Conservation (phyloP, 768 basidiomycete genomes). For the Amanita inopinata region DNA sequence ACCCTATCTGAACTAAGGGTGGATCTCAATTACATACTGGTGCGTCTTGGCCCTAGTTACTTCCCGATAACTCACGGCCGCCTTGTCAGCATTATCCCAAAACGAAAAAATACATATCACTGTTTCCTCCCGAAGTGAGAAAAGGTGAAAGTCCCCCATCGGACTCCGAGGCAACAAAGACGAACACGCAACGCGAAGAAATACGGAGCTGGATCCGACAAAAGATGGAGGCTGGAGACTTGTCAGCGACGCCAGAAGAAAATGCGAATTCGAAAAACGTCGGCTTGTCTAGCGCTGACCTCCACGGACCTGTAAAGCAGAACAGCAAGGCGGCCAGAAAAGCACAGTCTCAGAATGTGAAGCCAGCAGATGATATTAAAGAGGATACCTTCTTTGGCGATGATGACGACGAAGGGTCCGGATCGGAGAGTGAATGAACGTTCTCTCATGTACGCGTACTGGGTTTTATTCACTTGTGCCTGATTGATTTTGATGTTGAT, state of each 20-base stretch:
- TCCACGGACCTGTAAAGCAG: not conserved
- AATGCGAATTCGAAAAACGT: constrained; percentile 18
- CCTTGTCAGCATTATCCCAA: constrained; percentile 70
- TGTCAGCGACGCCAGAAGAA: constrained; percentile 53
- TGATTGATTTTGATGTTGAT: too few relatives aligned
- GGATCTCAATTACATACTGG: constrained; percentile 86
- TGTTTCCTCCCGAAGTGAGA: constrained; percentile 69
- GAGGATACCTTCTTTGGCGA: constrained; percentile 35
- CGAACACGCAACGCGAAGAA: constrained; percentile 44
- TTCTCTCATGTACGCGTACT: too few relatives aligned
- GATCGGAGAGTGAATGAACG: not conserved
- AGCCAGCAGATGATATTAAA: constrained; percentile 14
- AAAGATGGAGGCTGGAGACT: constrained; percentile 50
- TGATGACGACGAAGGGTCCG: constrained; percentile 20
- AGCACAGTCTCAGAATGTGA: constrained; percentile 6
- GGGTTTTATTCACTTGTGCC: too few relatives aligned
- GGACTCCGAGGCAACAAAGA: constrained; percentile 22
- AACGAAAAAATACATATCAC: constrained; percentile 78
- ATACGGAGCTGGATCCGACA: constrained; percentile 49
- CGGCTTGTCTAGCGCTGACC: not conserved
- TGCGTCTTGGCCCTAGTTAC: constrained; percentile 20
- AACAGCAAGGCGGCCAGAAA: constrained; percentile 2
- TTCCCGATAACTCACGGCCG: not conserved
- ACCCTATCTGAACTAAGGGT: constrained; percentile 56
- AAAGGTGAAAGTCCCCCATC: constrained; percentile 22